These are phyloP conservation scores for Xylaria bambusicola DNA, from an alignment of 495 filamentous ascomycete species.

Conservation along the genomic window DNA sequence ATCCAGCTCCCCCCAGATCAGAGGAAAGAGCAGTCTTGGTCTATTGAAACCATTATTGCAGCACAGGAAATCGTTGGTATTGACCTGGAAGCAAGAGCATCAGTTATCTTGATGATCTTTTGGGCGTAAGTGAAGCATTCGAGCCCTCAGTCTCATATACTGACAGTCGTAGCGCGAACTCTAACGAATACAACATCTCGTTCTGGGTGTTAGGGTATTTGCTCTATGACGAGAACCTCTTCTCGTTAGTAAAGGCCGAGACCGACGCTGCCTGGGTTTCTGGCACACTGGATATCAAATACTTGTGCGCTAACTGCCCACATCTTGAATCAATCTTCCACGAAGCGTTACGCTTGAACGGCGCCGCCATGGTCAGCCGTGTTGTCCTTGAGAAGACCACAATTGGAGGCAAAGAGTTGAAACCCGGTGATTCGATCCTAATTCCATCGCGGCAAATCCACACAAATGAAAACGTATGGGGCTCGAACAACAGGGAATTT, in stretches of 20 bases:
- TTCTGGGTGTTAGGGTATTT: neutral
- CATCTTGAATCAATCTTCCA: neutral
- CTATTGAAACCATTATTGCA: too few relatives aligned
- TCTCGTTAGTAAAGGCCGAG: neutral
- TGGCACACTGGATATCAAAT: neutral
- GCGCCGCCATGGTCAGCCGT: neutral
- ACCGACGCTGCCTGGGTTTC: neutral
- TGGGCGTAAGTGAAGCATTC: too few relatives aligned
- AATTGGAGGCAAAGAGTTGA: neutral
- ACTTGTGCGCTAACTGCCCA: neutral
- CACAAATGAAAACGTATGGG: neutral
- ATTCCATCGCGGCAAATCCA: neutral
- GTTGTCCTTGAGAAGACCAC: neutral
- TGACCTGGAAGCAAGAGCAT: too few relatives aligned
- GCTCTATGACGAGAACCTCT: neutral
- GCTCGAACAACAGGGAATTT: neutral
- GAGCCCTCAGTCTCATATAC: too few relatives aligned
- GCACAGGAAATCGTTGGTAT: too few relatives aligned
- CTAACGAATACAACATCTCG: neutral
- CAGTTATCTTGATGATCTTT: too few relatives aligned
- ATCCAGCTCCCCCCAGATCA: too few relatives aligned
- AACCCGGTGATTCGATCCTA: neutral
- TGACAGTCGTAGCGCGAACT: too few relatives aligned
- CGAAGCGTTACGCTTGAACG: neutral
- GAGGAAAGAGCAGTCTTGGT: too few relatives aligned